Evolutionary conservation across 208 protist genomes (phyloP), one percentile per base, ranked within the genome.

Genomic region (Porcisia hertigi): DNA sequence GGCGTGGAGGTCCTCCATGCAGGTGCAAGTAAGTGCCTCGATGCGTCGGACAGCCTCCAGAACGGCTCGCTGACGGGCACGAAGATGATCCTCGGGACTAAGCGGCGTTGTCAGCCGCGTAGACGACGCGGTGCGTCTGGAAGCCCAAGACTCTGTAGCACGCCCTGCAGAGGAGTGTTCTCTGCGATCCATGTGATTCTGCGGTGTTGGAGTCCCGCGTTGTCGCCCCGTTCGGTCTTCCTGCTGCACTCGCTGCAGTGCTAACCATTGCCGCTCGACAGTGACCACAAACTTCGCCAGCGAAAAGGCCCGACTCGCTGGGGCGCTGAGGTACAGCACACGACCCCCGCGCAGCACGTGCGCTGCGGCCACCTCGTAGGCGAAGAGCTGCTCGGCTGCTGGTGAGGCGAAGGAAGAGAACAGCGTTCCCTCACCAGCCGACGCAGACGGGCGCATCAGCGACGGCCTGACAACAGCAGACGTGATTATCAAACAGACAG

Each of bases 21-120:
- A 81, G 5, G 79, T 69, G 74, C 90, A 94, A 49, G 77, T 39
- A 30, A 94, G 72, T 58, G 87, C 90, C 60, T 88, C 84, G 1
- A 94, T 64, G 16, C 87, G 86, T 3, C 47, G 53, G 6, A 94
- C 72, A 11, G 82, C 81, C 4, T 66, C 77, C 62, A 89, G 75
- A 53, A 92, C 77, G 1, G 72, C 60, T 14, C 72, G 60, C 77
- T 81, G 75, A 14, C 76, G 80, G 20, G 55, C 59, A 59, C 23
- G 74, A n/a, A 79, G n/a, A 4, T 66, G 60, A 8, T 11, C 41
- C 4, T 25, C 59, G 0, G 59, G 58, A 52, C 47, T 71, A 14
- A 58, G 30, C n/a, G 30, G 39, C 66, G 54, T 39, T 25, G n/a
- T 57, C 47, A 23, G 12, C 47, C n/a, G 20, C 8, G 14, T 12